Percentiles rank a stretch among this genome's conserved stretches.
Evolutionary conservation across 768 basidiomycete genomes (phyloP).

Genomic region (Psilocybe sp.): DNA sequence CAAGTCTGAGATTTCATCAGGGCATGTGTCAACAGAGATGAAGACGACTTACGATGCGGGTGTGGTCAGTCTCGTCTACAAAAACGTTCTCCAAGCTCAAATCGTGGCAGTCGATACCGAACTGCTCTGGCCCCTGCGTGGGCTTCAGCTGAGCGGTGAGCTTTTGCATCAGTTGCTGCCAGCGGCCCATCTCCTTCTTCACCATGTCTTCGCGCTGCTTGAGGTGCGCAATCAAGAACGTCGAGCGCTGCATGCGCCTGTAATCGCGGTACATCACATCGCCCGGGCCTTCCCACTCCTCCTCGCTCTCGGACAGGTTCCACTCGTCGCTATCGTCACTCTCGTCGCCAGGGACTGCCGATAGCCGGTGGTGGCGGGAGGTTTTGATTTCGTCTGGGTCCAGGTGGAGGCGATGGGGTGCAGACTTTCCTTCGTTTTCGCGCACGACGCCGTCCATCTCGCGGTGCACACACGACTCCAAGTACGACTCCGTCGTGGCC

Average conservation of each 20-base stretch:
- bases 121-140: constrained; percentile 48
- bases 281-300: constrained; percentile 76
- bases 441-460: constrained; percentile 71
- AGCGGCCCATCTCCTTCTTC: constrained; percentile 67
- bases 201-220: constrained; percentile 60
- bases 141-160: constrained; percentile 33
- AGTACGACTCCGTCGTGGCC: constrained; percentile 56
- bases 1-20: constrained; percentile 55
- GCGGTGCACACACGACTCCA: constrained; percentile 64
- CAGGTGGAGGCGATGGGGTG: constrained; percentile 74
- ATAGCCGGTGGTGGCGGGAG: constrained; percentile 67
- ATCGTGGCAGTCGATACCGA: constrained; percentile 84
- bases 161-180: constrained; percentile 65
- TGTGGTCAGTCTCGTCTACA: constrained; percentile 65
- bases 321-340: constrained; percentile 79
- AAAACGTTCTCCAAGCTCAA: constrained; percentile 84
- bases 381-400: constrained; percentile 76
- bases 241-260: constrained; percentile 74
- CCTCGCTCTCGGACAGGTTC: constrained; percentile 77
- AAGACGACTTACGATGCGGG: constrained; percentile 61
- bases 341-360: constrained; percentile 67
- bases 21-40: neutral
- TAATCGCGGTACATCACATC: constrained; percentile 83
- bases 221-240: constrained; percentile 75
- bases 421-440: constrained; percentile 76